Conservation (phyloP, 176 grass and related monocot species). For the Eleusine indica region DNA sequence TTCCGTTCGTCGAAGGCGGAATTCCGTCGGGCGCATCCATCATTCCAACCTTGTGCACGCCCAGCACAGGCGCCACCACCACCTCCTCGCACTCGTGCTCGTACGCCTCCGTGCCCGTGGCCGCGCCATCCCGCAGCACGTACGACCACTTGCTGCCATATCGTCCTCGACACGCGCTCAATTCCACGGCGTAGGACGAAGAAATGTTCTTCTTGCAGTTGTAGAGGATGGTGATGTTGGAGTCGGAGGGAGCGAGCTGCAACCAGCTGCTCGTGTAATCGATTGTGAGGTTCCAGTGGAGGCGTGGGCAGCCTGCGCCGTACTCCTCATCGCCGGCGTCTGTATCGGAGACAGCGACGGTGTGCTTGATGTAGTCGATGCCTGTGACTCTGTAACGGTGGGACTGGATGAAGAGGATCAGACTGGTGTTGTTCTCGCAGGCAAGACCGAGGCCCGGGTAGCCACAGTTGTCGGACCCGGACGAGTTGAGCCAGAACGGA, state of each 20-base stretch:
- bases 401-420: constrained; percentile 35
- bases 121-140: not conserved
- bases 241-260: not conserved
- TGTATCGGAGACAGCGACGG: constrained; percentile 40
- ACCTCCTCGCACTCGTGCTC: constrained; percentile 39
- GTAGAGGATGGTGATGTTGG: constrained; percentile 58
- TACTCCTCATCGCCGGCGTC: not conserved
- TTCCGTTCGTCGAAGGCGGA: accelerated
- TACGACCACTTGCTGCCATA: not conserved
- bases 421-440: constrained; percentile 34
- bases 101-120: not conserved
- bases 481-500: constrained; percentile 51
- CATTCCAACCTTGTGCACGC: not conserved
- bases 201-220: constrained; percentile 33
- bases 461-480: not conserved
- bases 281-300: constrained; percentile 49
- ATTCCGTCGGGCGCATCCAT: too few species aligned
- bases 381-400: constrained; percentile 23
- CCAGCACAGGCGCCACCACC: constrained; percentile 49
- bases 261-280: not conserved
- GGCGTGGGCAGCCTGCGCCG: constrained; percentile 22
- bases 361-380: constrained; percentile 40
- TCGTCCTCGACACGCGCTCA: not conserved
- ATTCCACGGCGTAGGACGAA: not conserved
- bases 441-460: constrained; percentile 51